Base-by-base conservation (phyloP, 2,329 filamentous ascomycete genomes). In the Penicillium thymicola region DNA sequence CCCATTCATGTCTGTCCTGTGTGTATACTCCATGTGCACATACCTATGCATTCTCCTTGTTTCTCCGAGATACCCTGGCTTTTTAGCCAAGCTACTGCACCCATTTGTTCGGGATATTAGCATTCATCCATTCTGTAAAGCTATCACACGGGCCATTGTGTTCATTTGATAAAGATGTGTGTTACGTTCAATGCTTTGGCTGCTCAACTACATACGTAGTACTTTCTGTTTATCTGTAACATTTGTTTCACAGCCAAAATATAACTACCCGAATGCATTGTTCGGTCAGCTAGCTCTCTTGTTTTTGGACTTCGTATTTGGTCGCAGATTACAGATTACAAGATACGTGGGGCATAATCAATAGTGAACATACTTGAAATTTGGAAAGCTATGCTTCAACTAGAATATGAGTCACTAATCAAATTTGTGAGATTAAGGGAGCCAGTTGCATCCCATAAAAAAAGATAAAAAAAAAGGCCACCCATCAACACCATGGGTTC, bases 41-140 rank as follows among this genome's bases (percentile, higher is more conserved):
- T 55, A 50, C 34, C 38, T 46, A 27, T 55, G 18, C 46, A 54
- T 50, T 49, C 51, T 40, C 45, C 37, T 55, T 54, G 9, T 54
- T 58, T 58, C 36, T 45, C 28, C 38, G 45, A 58, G 55, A 58
- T 58, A 58, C 55, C 51, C 55, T 44, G 47, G 47, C 53, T 45
- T 51, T 51, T 27, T 41, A 46, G 32, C 34, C 23, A 52, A 52
- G 54, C 49, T 36, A 23, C 27, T 48, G 32, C 21, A 27, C 34
- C 43, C 51, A 9, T 11, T 44, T 38, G 3, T 23, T 28, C 42
- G 43, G 43, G 43, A 40, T 41, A 32, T 41, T 27, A 32, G 48
- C 36, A 52, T 43, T n/a, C 36, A 48, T 49, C 27, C 25, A 51
- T 52, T 36, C 36, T 41, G 27, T 36, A 34, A 42, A 18, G 34